Conservation (phyloP, 257 asterid species). For the Euphrasia confusa region DNA sequence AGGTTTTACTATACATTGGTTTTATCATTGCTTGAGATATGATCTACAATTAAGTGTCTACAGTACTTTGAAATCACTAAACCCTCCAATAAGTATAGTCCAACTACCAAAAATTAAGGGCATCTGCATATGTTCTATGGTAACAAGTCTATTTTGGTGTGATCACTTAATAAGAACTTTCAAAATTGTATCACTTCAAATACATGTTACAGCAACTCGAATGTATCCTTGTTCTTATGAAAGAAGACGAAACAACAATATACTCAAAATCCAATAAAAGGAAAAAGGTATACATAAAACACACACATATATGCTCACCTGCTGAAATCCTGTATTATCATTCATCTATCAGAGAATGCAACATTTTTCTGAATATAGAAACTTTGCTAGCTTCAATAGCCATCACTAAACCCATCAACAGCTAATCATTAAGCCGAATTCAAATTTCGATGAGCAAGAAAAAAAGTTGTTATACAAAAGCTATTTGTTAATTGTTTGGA, state of each 20-base stretch:
- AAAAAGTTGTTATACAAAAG: not conserved
- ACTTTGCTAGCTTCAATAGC: slow-evolving; percentile 64
- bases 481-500: not conserved
- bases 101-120: slow-evolving; percentile 22
- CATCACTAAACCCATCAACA: slow-evolving; percentile 70
- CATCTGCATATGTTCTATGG: not conserved
- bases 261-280: slow-evolving; percentile 1
- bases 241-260: not conserved
- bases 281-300: not conserved
- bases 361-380: slow-evolving; percentile 45
- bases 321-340: slow-evolving; percentile 29
- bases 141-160: slow-evolving; percentile 9
- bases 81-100: too few species aligned
- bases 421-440: slow-evolving; percentile 70
- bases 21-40: too few species aligned
- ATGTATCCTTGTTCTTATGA: not conserved
- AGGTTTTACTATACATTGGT: too few species aligned
- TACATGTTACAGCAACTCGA: not conserved
- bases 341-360: slow-evolving; percentile 57
- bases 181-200: slow-evolving; percentile 9
- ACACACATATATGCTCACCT: slow-evolving; percentile 20
- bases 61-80: too few species aligned
- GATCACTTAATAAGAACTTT: not conserved
- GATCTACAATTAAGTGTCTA: too few species aligned
- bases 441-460: slow-evolving; percentile 10